Percentiles rank a stretch among this genome's conserved stretches.
These are phyloP conservation scores for Mortierella sp. DNA, from an alignment of 371 early-diverging fungal genomes.

Conservation along the genomic window DNA sequence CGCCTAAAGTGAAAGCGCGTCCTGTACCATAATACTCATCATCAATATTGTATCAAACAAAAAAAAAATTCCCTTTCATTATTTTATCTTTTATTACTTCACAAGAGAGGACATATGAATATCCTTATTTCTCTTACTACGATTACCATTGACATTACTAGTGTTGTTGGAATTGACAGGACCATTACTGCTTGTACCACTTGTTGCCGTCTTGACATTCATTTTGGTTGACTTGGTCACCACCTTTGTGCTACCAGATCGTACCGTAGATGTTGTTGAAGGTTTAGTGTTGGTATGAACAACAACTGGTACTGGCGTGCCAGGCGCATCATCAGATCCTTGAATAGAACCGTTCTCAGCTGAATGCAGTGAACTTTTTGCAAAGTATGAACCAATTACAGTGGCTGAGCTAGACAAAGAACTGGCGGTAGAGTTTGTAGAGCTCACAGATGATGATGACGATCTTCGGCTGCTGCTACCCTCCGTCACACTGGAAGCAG, in stretches of 20 bases:
- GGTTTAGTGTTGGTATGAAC: slow-evolving; percentile 8
- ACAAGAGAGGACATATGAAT: neutral
- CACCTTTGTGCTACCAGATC: neutral
- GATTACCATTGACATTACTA: neutral
- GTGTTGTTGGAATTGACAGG: neutral
- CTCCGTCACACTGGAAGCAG: neutral
- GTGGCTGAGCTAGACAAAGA: neutral
- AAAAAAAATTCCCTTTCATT: neutral
- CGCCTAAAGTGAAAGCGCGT: neutral
- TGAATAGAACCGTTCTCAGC: neutral
- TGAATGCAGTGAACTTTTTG: neutral
- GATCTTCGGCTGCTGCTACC: slow-evolving; percentile 9
- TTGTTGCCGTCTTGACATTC: neutral
- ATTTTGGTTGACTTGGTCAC: neutral
- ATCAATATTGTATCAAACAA: neutral
- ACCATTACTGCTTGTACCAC: neutral
- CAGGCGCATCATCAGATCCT: neutral
- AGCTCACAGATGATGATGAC: slow-evolving; percentile 16
- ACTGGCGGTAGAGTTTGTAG: neutral
- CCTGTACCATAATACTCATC: neutral
- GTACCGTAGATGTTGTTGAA: neutral
- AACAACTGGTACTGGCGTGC: slow-evolving; percentile 5
- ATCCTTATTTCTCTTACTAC: neutral
- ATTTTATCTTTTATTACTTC: neutral
- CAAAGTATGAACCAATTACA: neutral